A percentile compares a stretch with the other conserved stretches of the same genome.
phyloP scores from a whole-genome alignment of 345 rosid genomes.

The Punica granatum region DNA sequence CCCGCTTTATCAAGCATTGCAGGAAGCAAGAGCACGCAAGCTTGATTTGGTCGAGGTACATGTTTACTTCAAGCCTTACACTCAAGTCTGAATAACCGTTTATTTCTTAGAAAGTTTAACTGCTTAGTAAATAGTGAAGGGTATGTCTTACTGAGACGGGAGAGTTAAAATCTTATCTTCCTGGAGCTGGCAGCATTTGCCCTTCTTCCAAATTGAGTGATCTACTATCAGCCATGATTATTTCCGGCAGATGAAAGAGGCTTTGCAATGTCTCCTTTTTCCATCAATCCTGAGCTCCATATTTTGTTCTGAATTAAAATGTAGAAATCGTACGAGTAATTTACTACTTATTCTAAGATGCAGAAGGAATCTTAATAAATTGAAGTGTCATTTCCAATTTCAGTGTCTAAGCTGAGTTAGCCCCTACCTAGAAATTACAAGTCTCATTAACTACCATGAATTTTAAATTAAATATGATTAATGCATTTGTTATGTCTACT shows the following conservation, averaged over 20 bases:
- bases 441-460: not conserved
- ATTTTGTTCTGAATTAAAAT: not conserved
- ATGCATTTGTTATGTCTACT: too few species aligned
- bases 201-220: not conserved
- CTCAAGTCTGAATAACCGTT: not conserved
- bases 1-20: conserved; percentile 36
- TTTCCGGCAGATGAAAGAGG: too few species aligned
- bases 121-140: not conserved
- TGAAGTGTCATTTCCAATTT: not conserved
- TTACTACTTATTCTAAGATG: not conserved
- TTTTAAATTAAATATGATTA: not conserved
- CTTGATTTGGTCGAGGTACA: conserved; percentile 62
- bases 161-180: not conserved
- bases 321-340: not conserved
- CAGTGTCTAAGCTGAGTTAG: not conserved
- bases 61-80: not conserved
- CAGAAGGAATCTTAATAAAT: not conserved
- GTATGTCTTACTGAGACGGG: not conserved
- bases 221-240: not conserved
- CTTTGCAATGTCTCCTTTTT: too few species aligned
- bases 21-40: conserved; percentile 28
- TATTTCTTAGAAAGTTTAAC: not conserved
- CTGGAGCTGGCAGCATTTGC: not conserved
- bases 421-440: not conserved
- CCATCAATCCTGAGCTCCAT: not conserved